Conservation (phyloP, 805 yeast genomes). For the Jamesozyma lodderae region DNA sequence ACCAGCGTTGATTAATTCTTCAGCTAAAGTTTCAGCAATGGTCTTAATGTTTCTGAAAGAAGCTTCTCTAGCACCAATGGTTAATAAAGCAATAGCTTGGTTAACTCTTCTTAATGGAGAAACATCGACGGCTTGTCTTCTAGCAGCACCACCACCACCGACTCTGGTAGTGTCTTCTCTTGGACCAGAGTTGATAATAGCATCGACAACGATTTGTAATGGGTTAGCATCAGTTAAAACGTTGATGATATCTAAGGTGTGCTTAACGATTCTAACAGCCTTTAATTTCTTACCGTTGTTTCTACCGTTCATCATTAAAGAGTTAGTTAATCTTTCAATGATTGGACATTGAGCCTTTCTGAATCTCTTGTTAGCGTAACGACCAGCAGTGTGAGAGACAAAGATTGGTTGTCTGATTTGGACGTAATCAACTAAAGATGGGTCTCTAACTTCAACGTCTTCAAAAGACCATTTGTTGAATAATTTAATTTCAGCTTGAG, state of each 20-base stretch:
- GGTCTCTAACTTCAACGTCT: conserved; percentile 95
- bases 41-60: conserved; percentile 99
- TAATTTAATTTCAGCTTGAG: conserved; percentile 91
- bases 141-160: conserved; percentile 99
- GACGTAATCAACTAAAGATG: conserved; percentile 96
- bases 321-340: conserved; percentile 98
- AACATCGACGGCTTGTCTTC: conserved; percentile 99
- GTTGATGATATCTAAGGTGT: conserved; percentile 95
- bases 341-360: conserved; percentile 99
- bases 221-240: conserved; percentile 99
- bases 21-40: conserved; percentile 99
- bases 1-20: conserved; percentile 99
- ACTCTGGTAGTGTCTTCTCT: conserved; percentile 99
- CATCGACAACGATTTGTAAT: conserved; percentile 97
- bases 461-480: conserved; percentile 99
- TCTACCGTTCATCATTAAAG: conserved; percentile 99
- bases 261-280: conserved; percentile 99
- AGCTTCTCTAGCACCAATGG: conserved; percentile 99
- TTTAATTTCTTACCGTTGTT: conserved; percentile 99
- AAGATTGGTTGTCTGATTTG: conserved; percentile 97
- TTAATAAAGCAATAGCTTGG: conserved; percentile 96
- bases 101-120: conserved; percentile 99
- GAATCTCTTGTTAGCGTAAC: conserved; percentile 99
- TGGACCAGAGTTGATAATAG: conserved; percentile 99
- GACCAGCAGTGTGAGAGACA: conserved; percentile 98